phyloP scores from a whole-genome alignment of 129 eudicot genomes.

The Ambrosia trifida region DNA sequence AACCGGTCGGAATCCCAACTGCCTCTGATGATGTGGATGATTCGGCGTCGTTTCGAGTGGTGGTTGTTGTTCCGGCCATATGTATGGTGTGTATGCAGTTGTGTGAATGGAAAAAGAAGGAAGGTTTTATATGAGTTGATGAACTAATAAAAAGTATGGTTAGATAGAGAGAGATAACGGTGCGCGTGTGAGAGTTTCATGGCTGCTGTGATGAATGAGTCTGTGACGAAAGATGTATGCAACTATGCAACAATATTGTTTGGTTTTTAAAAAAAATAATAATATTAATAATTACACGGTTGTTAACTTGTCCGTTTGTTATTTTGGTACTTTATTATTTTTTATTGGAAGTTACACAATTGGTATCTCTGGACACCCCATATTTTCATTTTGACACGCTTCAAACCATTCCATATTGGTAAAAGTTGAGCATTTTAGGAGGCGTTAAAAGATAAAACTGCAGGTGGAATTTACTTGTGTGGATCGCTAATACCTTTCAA shows the following conservation, averaged over 20 bases:
- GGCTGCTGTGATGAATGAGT: constrained; percentile 43
- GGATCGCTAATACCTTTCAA: too few species aligned
- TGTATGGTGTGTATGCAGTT: background rate
- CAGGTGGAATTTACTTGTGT: too few species aligned
- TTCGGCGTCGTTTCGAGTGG: constrained; percentile 44
- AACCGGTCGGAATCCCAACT: constrained; percentile 72
- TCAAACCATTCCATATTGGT: too few species aligned
- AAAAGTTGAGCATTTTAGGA: too few species aligned
- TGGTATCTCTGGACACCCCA: too few species aligned
- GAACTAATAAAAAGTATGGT: background rate
- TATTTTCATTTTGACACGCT: too few species aligned
- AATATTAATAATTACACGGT: too few species aligned
- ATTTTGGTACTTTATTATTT: too few species aligned
- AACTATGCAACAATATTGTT: constrained; percentile 4
- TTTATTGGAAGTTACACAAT: too few species aligned
- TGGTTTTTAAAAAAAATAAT: too few species aligned
- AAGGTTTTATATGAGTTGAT: background rate
- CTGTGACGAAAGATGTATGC: constrained; percentile 28
- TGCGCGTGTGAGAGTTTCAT: constrained; percentile 30
- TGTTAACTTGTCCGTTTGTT: too few species aligned
- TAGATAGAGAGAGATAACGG: constrained; percentile 21
- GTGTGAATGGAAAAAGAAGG: constrained; percentile 12
- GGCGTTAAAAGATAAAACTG: too few species aligned
- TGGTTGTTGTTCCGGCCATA: constrained; percentile 50
- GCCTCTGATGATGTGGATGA: constrained; percentile 42